A percentile compares a stretch with the other conserved stretches of the same genome.
These are phyloP conservation scores for Vanrija pseudolonga DNA, from an alignment of 1,284 basidiomycete genomes.

Conservation along the genomic window DNA sequence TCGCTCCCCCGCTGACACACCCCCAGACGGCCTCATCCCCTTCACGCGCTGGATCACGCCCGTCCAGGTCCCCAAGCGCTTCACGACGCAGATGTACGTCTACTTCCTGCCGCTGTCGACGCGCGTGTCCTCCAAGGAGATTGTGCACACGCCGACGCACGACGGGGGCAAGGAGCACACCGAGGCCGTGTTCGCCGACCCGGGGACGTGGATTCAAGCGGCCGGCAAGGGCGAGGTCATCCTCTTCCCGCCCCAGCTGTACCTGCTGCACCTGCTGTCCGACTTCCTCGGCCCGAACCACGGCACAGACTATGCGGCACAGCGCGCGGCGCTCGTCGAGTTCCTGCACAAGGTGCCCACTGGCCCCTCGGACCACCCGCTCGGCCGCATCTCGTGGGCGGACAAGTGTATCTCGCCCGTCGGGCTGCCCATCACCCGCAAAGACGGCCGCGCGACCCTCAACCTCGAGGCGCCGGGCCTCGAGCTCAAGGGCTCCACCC, in stretches of 20 bases:
- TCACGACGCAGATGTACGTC: slow-evolving; percentile 21
- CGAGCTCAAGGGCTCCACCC: slow-evolving; percentile 4
- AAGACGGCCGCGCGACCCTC: slow-evolving; percentile 5
- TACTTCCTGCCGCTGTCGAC: slow-evolving; percentile 13
- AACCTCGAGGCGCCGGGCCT: slow-evolving; percentile 12
- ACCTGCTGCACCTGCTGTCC: slow-evolving; percentile 11
- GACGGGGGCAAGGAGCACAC: slow-evolving; percentile 20
- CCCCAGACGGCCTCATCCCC: slow-evolving; percentile 10
- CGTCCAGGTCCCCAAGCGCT: slow-evolving; percentile 8
- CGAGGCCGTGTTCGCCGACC: slow-evolving; percentile 9
- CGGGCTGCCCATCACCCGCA: background rate
- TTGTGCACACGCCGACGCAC: slow-evolving; percentile 9
- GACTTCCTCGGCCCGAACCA: background rate
- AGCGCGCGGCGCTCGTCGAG: slow-evolving; percentile 2
- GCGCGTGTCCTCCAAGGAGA: background rate
- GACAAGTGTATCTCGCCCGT: slow-evolving; percentile 14
- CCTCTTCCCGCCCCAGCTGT: slow-evolving; percentile 17
- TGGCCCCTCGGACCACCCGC: slow-evolving; percentile 1
- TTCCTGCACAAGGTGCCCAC: slow-evolving; percentile 9
- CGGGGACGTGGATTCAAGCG: slow-evolving; percentile 4
- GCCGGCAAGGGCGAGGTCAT: slow-evolving; percentile 6
- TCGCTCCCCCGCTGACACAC: background rate
- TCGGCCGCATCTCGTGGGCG: slow-evolving; percentile 6
- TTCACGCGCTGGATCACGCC: slow-evolving; percentile 21
- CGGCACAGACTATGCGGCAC: slow-evolving; percentile 2